These are phyloP conservation scores for Colletotrichum destructivum DNA, from an alignment of 2,329 filamentous ascomycete genomes.

Conservation along the genomic window DNA sequence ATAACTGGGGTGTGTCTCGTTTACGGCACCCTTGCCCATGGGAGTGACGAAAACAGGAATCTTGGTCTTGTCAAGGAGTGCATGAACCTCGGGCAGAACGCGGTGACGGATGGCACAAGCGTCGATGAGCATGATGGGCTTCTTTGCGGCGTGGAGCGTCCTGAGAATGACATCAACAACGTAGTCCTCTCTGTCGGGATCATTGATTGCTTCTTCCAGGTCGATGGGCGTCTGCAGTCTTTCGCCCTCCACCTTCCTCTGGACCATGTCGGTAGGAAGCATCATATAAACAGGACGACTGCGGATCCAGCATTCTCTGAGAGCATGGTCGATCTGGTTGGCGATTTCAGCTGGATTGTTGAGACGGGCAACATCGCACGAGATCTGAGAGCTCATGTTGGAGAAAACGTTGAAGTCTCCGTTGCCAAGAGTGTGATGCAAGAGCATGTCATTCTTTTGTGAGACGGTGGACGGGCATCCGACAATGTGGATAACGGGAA, in stretches of 20 bases:
- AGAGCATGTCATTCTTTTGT: constrained; percentile 63
- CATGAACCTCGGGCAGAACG: constrained; percentile 79
- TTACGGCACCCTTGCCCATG: constrained; percentile 89
- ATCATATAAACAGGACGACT: constrained; percentile 88
- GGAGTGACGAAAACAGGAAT: constrained; percentile 90
- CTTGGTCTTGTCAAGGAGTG: constrained; percentile 79
- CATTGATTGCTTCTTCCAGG: constrained; percentile 74
- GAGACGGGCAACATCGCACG: constrained; percentile 79
- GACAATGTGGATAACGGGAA: constrained; percentile 80
- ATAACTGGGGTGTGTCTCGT: constrained; percentile 82
- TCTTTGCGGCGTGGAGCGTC: constrained; percentile 80
- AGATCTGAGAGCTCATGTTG: constrained; percentile 82
- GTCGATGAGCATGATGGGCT: constrained; percentile 85
- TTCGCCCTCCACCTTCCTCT: constrained; percentile 81
- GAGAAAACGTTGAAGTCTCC: constrained; percentile 88
- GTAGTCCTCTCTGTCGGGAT: constrained; percentile 81
- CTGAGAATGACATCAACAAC: constrained; percentile 85
- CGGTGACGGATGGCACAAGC: constrained; percentile 86
- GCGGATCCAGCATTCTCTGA: constrained; percentile 80
- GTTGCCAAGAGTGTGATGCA: constrained; percentile 81
- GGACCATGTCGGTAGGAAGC: constrained; percentile 85
- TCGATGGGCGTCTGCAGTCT: constrained; percentile 80
- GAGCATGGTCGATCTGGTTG: constrained; percentile 81
- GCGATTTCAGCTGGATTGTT: constrained; percentile 80
- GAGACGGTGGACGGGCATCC: constrained; percentile 65